Percentiles rank a stretch among this genome's conserved stretches.
These are phyloP conservation scores for Pulveroboletus sp. DNA, from an alignment of 768 basidiomycete genomes.

Conservation along the genomic window DNA sequence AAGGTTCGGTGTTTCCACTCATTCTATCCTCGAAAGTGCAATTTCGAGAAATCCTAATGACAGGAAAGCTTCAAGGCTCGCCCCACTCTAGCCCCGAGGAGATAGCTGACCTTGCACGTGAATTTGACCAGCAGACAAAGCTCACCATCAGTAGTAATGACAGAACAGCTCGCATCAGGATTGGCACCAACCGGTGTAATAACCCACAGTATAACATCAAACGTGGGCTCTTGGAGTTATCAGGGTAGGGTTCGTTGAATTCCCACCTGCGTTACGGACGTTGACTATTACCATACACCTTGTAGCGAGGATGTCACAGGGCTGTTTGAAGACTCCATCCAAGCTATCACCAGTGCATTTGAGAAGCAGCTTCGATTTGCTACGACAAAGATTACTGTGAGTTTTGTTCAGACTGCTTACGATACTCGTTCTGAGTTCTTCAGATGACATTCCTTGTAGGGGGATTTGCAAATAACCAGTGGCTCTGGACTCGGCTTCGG, in stretches of 20 bases:
- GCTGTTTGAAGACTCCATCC: constrained; percentile 7
- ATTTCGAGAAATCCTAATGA: constrained; percentile 27
- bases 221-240: constrained; percentile 3
- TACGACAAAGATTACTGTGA: background rate
- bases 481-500: constrained; percentile 4
- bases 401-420: background rate
- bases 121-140: constrained; percentile 11
- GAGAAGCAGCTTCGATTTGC: constrained; percentile 3
- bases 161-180: background rate
- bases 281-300: background rate
- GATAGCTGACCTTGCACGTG: background rate
- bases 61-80: too few species aligned
- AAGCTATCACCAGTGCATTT: constrained; percentile 11
- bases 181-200: constrained; percentile 1
- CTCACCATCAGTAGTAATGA: background rate
- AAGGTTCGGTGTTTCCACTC: constrained; percentile 13
- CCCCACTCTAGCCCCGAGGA: background rate
- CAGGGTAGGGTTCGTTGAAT: background rate
- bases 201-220: constrained; percentile 3
- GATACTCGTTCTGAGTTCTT: background rate
- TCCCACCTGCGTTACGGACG: background rate
- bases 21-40: constrained; percentile 29
- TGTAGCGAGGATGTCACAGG: constrained; percentile 4
- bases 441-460: constrained; percentile 12
- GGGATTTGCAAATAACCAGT: constrained; percentile 5